Percentiles rank a stretch among this genome's conserved stretches.
Conservation (phyloP, 2,329 filamentous ascomycete species). For the Venturia aucupariae region DNA sequence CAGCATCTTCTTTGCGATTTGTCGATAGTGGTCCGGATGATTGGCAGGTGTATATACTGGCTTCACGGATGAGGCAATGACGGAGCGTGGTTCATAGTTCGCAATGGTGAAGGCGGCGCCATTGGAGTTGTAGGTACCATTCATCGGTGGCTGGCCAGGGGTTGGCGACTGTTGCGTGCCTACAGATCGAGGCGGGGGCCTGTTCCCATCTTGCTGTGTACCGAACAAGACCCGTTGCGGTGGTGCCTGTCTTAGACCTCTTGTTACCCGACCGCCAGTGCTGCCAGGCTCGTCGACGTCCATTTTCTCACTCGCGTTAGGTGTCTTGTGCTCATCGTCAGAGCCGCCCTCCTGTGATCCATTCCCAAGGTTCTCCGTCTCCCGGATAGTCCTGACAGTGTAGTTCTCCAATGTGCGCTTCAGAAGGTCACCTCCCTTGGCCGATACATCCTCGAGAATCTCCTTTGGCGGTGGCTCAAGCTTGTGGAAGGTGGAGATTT, state of each 20-base stretch:
- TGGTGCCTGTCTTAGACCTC: slow-evolving; percentile 65
- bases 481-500: slow-evolving; percentile 68
- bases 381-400: slow-evolving; percentile 39
- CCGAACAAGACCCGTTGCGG: slow-evolving; percentile 78
- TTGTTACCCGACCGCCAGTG: slow-evolving; percentile 27
- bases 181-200: slow-evolving; percentile 39
- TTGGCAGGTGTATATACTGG: slow-evolving; percentile 68
- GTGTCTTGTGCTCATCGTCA: slow-evolving; percentile 31
- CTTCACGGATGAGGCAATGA: slow-evolving; percentile 57
- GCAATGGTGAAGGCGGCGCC: slow-evolving; percentile 49
- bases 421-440: slow-evolving; percentile 73
- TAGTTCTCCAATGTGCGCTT: slow-evolving; percentile 73
- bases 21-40: slow-evolving; percentile 58
- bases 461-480: slow-evolving; percentile 79
- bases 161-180: slow-evolving; percentile 34
- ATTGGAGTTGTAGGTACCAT: slow-evolving; percentile 27
- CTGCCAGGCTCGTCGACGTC: slow-evolving; percentile 41
- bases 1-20: slow-evolving; percentile 42
- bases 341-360: slow-evolving; percentile 44
- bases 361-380: slow-evolving; percentile 39
- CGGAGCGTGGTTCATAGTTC: slow-evolving; percentile 58
- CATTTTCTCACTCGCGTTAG: slow-evolving; percentile 42
- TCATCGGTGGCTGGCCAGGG: slow-evolving; percentile 24
- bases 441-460: slow-evolving; percentile 70
- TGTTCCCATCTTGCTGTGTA: slow-evolving; percentile 60